Conservation (phyloP, 2,329 filamentous ascomycete genomes). For the Aureobasidium sp. region DNA sequence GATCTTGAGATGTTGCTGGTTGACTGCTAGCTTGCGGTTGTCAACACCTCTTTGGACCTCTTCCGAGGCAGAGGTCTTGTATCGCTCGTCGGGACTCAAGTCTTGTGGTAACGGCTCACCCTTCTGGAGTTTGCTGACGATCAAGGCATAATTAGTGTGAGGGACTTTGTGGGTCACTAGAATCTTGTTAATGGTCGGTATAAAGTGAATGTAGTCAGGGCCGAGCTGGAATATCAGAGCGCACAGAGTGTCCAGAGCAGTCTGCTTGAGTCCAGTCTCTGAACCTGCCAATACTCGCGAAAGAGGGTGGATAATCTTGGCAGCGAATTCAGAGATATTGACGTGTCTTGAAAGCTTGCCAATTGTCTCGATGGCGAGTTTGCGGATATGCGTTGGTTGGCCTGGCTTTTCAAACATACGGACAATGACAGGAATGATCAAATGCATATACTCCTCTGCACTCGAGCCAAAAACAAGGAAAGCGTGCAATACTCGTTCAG, state of each 20-base stretch:
- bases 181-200: slow-evolving; percentile 83
- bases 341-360: slow-evolving; percentile 92
- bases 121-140: slow-evolving; percentile 88
- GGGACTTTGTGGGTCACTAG: slow-evolving; percentile 72
- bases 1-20: slow-evolving; percentile 91
- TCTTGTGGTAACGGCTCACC: slow-evolving; percentile 94
- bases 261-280: slow-evolving; percentile 66
- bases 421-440: slow-evolving; percentile 94
- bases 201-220: slow-evolving; percentile 90
- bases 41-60: slow-evolving; percentile 81
- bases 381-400: slow-evolving; percentile 71
- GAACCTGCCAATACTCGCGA: slow-evolving; percentile 69
- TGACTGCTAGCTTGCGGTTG: slow-evolving; percentile 92
- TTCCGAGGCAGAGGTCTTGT: slow-evolving; percentile 56
- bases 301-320: slow-evolving; percentile 91
- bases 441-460: slow-evolving; percentile 97
- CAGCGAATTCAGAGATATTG: slow-evolving; percentile 93
- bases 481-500: slow-evolving; percentile 85
- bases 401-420: slow-evolving; percentile 85
- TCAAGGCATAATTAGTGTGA: slow-evolving; percentile 89
- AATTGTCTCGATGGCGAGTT: slow-evolving; percentile 87
- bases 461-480: slow-evolving; percentile 95
- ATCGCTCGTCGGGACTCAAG: slow-evolving; percentile 76
- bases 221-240: slow-evolving; percentile 93
- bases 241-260: slow-evolving; percentile 88